phyloP scores from a whole-genome alignment of 768 basidiomycete species.

The Panaeolus cyanescens region DNA sequence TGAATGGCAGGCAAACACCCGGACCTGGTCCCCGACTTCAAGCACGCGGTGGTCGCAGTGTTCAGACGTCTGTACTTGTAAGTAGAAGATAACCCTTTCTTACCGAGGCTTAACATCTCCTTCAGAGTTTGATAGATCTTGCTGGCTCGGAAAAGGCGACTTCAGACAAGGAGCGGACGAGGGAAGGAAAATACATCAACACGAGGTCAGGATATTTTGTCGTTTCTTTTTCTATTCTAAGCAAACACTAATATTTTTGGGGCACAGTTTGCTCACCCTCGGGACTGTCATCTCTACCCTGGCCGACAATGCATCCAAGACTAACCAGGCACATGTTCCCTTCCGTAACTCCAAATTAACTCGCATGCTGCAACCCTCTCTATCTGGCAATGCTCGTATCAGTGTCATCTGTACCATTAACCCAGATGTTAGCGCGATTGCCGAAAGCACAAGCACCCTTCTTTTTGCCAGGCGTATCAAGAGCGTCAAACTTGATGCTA shows the following conservation, averaged over 20 bases:
- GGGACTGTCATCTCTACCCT: slow-evolving; percentile 92
- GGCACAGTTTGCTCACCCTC: slow-evolving; percentile 87
- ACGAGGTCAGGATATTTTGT: slow-evolving; percentile 52
- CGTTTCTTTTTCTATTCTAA: not conserved
- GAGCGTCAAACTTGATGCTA: slow-evolving; percentile 82
- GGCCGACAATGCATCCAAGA: slow-evolving; percentile 82
- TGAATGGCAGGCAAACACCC: slow-evolving; percentile 43
- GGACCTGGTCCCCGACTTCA: slow-evolving; percentile 65
- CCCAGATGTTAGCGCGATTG: slow-evolving; percentile 74
- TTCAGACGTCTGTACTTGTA: slow-evolving; percentile 76
- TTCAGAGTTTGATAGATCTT: slow-evolving; percentile 88
- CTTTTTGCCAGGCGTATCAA: slow-evolving; percentile 92
- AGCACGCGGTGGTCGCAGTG: slow-evolving; percentile 76
- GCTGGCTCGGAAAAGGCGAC: slow-evolving; percentile 98
- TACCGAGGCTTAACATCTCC: not conserved
- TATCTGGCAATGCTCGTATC: slow-evolving; percentile 94
- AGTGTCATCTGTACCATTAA: slow-evolving; percentile 97
- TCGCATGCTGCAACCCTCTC: slow-evolving; percentile 90
- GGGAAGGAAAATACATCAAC: slow-evolving; percentile 97
- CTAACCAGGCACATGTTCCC: slow-evolving; percentile 88
- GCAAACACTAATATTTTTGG: slow-evolving; percentile 10
- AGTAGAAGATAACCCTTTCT: slow-evolving; percentile 18
- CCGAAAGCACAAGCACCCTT: slow-evolving; percentile 87
- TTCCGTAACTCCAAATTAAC: slow-evolving; percentile 96
- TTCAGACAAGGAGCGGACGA: slow-evolving; percentile 91